Base-by-base conservation (phyloP, 129 eudicot genomes). In the Flaveria ramosissima region DNA sequence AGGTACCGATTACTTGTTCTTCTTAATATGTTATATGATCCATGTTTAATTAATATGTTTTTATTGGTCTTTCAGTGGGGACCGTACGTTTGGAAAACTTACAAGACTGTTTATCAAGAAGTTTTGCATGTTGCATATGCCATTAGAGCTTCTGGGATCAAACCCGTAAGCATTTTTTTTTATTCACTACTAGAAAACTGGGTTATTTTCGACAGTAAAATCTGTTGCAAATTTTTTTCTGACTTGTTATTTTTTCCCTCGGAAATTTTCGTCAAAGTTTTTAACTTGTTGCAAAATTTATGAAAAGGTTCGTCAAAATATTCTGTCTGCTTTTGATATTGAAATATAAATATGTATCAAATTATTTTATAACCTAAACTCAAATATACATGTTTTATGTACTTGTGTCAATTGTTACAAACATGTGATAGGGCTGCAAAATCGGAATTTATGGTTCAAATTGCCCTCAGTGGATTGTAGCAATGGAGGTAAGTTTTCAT, bases 401-500 rank as follows among this genome's bases (percentile, higher is more conserved):
- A 55, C 70, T n/a, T 66, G 24, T 51, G 53, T 66, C 66, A 11
- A 76, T 2, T 32, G 16, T 48, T 27, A 63, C 47, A 64, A n/a
- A 12, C 36, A 48, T 66, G 50, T 48, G 45, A 24, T 32, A 91
- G 99, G 96, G 96, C 27, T 84, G 89, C 81, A 82, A 92, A 72
- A 77, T 94, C 24, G 99, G 99, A 68, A 88, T 94, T 17, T 94
- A 91, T 78, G 99, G 99, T 53, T 63, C 92, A 45, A 94, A 91
- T 70, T 94, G 97, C 63, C 99, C 97, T 80, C 90, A 91, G 68
- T 94, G 99, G 99, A 85, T 94, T 78, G 89, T 91, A 70, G 93
- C 96, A 41, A 94, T 94, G 99, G 92, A 91, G 99, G 99, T 91
- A 20, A 2, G 42, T 20, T 66, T 53, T 74, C 53, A 36, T 13